phyloP scores from a whole-genome alignment of 352 stramenopile species.

The Pythium rishiriense region DNA sequence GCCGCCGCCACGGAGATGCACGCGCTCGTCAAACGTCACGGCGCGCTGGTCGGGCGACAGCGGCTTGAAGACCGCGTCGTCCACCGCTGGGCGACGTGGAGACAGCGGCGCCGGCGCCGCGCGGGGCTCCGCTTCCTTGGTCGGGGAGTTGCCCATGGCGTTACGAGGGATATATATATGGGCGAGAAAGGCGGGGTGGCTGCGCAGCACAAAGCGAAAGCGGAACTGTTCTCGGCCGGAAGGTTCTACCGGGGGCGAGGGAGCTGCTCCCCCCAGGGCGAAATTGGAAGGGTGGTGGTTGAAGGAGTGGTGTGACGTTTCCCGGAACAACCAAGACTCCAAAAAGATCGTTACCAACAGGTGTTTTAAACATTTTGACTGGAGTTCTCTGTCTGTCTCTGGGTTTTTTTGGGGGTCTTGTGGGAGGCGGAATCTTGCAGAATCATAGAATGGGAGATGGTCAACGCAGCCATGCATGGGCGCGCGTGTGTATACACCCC shows the following conservation, averaged over 20 bases:
- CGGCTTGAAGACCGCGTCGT: constrained; percentile 44
- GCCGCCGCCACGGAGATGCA: constrained; percentile 45
- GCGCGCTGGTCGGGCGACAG: constrained; percentile 74
- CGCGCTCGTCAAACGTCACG: constrained; percentile 81
- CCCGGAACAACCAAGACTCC: neutral
- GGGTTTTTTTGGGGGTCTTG: too few species aligned
- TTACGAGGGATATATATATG: neutral
- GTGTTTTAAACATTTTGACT: constrained; percentile 5
- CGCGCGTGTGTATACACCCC: neutral
- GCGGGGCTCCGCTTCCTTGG: constrained; percentile 15
- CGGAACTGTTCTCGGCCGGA: neutral
- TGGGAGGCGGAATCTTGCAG: neutral
- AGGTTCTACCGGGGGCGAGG: too few species aligned
- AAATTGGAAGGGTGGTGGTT: neutral
- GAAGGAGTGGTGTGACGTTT: constrained; percentile 13
- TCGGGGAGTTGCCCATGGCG: constrained; percentile 28
- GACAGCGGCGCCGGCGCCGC: neutral
- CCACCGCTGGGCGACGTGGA: neutral
- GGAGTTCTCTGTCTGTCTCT: neutral
- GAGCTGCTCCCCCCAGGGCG: too few species aligned
- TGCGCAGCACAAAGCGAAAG: constrained; percentile 4
- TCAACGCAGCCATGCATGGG: neutral
- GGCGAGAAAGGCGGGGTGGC: neutral
- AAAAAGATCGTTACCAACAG: neutral
- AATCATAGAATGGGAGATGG: constrained; percentile 1